These are phyloP conservation scores for Neurospora sp. DNA, from an alignment of 495 filamentous ascomycete genomes.

Conservation along the genomic window DNA sequence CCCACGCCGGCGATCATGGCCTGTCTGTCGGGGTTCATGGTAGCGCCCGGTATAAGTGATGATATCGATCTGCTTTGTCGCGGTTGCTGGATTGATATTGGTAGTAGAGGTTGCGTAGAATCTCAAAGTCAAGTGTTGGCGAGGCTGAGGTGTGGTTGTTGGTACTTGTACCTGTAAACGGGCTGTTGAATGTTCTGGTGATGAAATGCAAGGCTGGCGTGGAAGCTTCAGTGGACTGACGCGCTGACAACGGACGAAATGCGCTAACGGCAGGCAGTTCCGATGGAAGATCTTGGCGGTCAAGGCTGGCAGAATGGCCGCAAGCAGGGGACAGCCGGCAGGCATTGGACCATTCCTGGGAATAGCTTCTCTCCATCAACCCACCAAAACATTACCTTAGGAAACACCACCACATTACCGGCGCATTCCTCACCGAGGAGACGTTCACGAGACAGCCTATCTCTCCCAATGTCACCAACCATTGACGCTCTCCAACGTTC, in stretches of 20 bases:
- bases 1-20: constrained; percentile 37
- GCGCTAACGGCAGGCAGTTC: background rate
- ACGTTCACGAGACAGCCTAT: background rate
- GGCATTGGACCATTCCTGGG: background rate
- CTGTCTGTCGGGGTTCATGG: constrained; percentile 36
- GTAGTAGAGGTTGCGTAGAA: background rate
- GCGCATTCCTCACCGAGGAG: background rate
- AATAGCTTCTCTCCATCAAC: background rate
- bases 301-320: background rate
- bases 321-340: background rate
- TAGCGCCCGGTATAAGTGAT: background rate
- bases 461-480: background rate
- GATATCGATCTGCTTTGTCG: background rate
- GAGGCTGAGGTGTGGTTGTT: background rate
- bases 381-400: background rate
- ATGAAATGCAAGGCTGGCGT: background rate
- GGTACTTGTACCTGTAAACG: background rate
- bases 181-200: background rate
- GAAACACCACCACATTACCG: background rate
- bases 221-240: background rate
- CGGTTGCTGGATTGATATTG: background rate
- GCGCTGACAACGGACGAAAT: background rate
- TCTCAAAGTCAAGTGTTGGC: background rate
- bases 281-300: background rate
- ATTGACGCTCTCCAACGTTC: background rate